phyloP scores from a whole-genome alignment of 106 monocot genomes.

The Allium sativum region DNA sequence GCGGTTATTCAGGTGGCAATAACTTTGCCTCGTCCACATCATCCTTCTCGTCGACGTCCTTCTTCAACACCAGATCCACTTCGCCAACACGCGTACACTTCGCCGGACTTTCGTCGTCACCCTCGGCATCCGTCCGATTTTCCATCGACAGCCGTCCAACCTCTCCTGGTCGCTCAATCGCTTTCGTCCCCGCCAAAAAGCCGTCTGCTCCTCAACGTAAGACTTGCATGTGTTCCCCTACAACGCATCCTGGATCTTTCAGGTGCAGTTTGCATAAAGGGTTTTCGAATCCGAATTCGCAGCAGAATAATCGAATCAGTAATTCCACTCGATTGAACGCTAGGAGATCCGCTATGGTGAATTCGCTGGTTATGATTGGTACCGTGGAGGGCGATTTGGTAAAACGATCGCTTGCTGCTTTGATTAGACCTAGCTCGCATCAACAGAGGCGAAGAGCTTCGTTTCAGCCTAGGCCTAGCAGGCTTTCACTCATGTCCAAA shows the following conservation, averaged over 20 bases:
- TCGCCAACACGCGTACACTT: slow-evolving; percentile 61
- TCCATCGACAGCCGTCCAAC: slow-evolving; percentile 30
- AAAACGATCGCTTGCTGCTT: slow-evolving; percentile 61
- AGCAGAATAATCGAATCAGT: slow-evolving; percentile 3
- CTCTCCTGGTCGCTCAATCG: slow-evolving; percentile 28
- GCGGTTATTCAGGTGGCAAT: neutral
- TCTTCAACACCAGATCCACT: slow-evolving; percentile 23
- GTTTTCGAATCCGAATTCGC: neutral
- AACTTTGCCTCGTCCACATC: slow-evolving; percentile 17
- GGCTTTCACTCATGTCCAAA: slow-evolving; percentile 69
- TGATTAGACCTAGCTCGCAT: slow-evolving; percentile 81
- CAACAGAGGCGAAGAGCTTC: slow-evolving; percentile 45
- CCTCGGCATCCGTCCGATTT: slow-evolving; percentile 33
- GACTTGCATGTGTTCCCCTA: slow-evolving; percentile 84
- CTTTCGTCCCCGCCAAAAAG: slow-evolving; percentile 7
- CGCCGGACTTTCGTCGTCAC: slow-evolving; percentile 16
- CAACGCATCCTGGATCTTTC: slow-evolving; percentile 88
- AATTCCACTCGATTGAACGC: slow-evolving; percentile 51
- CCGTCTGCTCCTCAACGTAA: slow-evolving; percentile 6
- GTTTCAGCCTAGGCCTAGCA: slow-evolving; percentile 70
- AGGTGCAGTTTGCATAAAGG: slow-evolving; percentile 75
- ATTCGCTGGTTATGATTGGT: slow-evolving; percentile 78
- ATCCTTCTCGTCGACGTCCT: slow-evolving; percentile 8
- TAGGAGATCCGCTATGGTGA: slow-evolving; percentile 74
- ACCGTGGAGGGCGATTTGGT: slow-evolving; percentile 82